Evolutionary conservation across 495 filamentous ascomycete genomes (phyloP).

Genomic region (Penicillium argentinense): DNA sequence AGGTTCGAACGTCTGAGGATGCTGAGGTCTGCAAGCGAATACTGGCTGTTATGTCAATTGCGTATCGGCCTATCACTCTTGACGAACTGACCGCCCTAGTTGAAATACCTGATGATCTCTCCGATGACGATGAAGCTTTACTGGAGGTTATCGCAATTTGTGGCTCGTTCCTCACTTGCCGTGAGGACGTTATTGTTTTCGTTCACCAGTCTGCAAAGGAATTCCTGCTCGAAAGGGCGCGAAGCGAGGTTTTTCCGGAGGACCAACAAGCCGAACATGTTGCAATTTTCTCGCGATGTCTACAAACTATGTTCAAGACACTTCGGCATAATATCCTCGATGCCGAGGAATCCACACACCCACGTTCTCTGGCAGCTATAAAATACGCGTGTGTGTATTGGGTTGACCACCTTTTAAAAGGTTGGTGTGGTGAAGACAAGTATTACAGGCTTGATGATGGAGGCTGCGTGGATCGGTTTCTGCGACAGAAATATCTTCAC

Average conservation of each 20-base stretch:
- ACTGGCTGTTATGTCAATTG: slow-evolving; percentile 16
- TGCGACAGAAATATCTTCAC: slow-evolving; percentile 29
- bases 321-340: slow-evolving; percentile 20
- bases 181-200: slow-evolving; percentile 27
- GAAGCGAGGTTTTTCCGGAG: slow-evolving; percentile 12
- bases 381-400: slow-evolving; percentile 39
- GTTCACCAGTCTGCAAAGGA: slow-evolving; percentile 47
- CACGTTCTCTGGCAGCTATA: slow-evolving; percentile 16
- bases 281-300: slow-evolving; percentile 27
- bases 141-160: slow-evolving; percentile 12
- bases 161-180: slow-evolving; percentile 22
- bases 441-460: slow-evolving; percentile 6
- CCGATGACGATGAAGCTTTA: background rate
- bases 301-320: slow-evolving; percentile 17
- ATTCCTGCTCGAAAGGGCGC: slow-evolving; percentile 21
- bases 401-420: slow-evolving; percentile 34
- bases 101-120: slow-evolving; percentile 5
- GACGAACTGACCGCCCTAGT: slow-evolving; percentile 21
- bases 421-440: background rate
- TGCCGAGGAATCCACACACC: slow-evolving; percentile 4
- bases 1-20: slow-evolving; percentile 4
- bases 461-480: slow-evolving; percentile 14
- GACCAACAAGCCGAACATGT: slow-evolving; percentile 22
- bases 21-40: slow-evolving; percentile 8
- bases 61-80: slow-evolving; percentile 29